Percentiles rank a stretch among this genome's conserved stretches.
These are phyloP conservation scores for Westerdykella ornata DNA, from an alignment of 2,329 filamentous ascomycete species.

Conservation along the genomic window DNA sequence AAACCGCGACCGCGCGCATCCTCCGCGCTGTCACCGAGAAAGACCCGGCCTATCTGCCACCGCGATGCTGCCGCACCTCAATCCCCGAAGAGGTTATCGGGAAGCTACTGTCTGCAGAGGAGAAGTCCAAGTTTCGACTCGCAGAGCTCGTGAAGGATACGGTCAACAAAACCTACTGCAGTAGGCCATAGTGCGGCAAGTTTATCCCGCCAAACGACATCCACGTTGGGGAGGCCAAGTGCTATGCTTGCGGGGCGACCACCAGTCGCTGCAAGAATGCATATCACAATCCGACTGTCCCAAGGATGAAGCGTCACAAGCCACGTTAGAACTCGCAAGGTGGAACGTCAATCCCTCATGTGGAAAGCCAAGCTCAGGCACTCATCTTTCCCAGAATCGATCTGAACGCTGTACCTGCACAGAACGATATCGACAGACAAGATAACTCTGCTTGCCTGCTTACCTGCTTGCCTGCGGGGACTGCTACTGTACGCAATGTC, in stretches of 20 bases:
- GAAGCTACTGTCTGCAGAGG: constrained; percentile 2
- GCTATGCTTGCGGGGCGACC: neutral
- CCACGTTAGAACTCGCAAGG: neutral
- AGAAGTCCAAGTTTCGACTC: neutral
- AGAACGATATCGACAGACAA: too few species aligned
- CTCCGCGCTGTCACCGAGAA: constrained; percentile 1
- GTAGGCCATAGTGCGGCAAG: constrained; percentile 1
- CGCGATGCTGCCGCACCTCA: constrained; percentile 2
- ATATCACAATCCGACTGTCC: constrained; percentile 3
- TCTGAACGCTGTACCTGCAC: too few species aligned
- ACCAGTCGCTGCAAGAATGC: constrained; percentile 2
- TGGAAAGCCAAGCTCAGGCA: too few species aligned
- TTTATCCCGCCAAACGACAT: constrained; percentile 2
- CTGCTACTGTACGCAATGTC: too few species aligned
- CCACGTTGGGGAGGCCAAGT: neutral
- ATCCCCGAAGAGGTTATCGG: constrained; percentile 47
- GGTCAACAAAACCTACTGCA: constrained; percentile 3
- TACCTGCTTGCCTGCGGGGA: too few species aligned
- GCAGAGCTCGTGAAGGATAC: constrained; percentile 1
- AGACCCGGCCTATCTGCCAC: constrained; percentile 6
- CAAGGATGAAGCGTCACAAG: constrained; percentile 1
- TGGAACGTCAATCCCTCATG: too few species aligned
- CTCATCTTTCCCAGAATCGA: too few species aligned
- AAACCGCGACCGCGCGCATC: too few species aligned
- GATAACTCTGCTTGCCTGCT: too few species aligned